A percentile compares a stretch with the other conserved stretches of the same genome.
These are phyloP conservation scores for Chlamydomonas sp. DNA, from an alignment of 139 green algal genomes.

Conservation along the genomic window DNA sequence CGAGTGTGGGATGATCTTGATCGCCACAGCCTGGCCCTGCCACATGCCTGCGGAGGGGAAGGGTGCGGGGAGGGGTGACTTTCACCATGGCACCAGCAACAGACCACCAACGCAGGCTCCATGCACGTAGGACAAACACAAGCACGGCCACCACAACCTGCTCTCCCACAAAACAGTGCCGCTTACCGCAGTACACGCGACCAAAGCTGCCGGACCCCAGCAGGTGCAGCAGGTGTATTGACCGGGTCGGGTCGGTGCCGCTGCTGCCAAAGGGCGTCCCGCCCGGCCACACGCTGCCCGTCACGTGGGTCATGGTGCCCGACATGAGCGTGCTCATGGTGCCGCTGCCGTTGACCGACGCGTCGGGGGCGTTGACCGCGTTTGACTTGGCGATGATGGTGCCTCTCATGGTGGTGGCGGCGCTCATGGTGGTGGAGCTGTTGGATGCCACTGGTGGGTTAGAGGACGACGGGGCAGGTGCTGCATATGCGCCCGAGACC, in stretches of 20 bases:
- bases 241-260: not conserved
- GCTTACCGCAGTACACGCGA: constrained; percentile 37
- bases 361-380: not conserved
- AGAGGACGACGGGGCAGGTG: too few relatives aligned
- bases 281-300: not conserved
- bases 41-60: constrained; percentile 30
- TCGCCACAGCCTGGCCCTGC: constrained; percentile 47
- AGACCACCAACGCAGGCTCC: not conserved
- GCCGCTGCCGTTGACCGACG: constrained; percentile 8
- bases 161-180: too few relatives aligned
- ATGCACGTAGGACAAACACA: not conserved
- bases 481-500: too few relatives aligned
- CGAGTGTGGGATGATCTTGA: constrained; percentile 56
- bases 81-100: too few relatives aligned
- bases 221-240: constrained; percentile 28
- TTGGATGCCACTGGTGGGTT: too few relatives aligned
- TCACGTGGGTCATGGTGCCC: constrained; percentile 20
- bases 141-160: too few relatives aligned
- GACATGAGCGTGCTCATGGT: constrained; percentile 21
- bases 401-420: not conserved
- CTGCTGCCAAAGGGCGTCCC: constrained; percentile 1
- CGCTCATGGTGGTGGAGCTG: too few relatives aligned
- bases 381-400: too few relatives aligned
- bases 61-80: not conserved
- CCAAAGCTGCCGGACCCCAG: constrained; percentile 41